phyloP scores from a whole-genome alignment of 1,139 yeast genomes.

The Candida sanyaensis region DNA sequence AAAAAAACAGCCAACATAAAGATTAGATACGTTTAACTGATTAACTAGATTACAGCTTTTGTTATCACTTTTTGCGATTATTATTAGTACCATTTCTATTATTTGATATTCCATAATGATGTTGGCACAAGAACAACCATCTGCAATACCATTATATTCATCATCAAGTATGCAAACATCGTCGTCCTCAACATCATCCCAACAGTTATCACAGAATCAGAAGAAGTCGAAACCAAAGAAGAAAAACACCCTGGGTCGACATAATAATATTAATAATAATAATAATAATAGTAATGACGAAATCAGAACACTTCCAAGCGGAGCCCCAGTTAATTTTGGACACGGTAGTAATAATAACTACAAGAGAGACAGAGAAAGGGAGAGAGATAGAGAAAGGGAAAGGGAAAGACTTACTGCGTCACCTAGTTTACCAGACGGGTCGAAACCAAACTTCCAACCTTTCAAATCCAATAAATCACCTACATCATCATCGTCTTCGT shows the following conservation, averaged over 20 bases:
- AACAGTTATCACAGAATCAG: not conserved
- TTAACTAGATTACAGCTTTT: no score
- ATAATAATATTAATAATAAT: conserved; percentile 5
- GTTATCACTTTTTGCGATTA: conserved; percentile 20
- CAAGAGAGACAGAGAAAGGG: not conserved
- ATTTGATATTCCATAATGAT: not conserved
- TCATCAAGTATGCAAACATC: not conserved
- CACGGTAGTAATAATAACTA: conserved; percentile 13
- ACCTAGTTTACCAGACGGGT: conserved; percentile 33
- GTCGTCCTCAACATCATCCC: not conserved
- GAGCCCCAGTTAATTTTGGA: conserved; percentile 45
- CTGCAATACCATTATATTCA: not conserved
- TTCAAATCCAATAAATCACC: not conserved
- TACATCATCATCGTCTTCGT: not conserved
- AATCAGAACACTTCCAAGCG: conserved; percentile 40
- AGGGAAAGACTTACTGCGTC: conserved; percentile 11
- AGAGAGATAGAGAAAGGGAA: conserved; percentile 5
- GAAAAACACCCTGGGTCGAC: conserved; percentile 17
- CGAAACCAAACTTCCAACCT: conserved; percentile 28
- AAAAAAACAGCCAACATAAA: no score
- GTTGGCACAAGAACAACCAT: conserved; percentile 3
- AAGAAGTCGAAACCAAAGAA: conserved; percentile 7
- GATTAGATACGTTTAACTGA: no score
- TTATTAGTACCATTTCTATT: no score
- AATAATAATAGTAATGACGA: conserved; percentile 15